Evolutionary conservation across 352 stramenopile genomes (phyloP).

Genomic region (Globisporangium spiculum): DNA sequence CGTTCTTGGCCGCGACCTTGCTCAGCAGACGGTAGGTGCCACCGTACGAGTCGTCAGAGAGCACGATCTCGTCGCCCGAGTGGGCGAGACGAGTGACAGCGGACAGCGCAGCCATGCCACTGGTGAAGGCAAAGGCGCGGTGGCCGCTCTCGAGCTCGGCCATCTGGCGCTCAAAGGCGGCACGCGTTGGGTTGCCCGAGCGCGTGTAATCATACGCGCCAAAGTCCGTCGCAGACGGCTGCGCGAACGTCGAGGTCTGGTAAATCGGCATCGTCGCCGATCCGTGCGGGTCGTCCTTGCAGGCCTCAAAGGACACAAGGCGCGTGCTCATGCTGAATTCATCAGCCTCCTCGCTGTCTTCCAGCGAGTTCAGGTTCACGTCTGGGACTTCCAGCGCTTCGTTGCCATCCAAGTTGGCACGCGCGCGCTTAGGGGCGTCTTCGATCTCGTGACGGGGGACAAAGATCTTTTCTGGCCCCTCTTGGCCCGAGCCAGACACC

Average conservation of each 20-base stretch:
- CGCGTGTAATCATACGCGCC: slow-evolving; percentile 94
- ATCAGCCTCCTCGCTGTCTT: slow-evolving; percentile 33
- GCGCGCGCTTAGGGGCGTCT: slow-evolving; percentile 37
- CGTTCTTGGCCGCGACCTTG: slow-evolving; percentile 85
- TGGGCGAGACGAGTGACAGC: slow-evolving; percentile 90
- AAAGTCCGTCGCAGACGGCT: slow-evolving; percentile 87
- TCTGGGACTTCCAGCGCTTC: slow-evolving; percentile 47
- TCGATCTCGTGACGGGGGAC: slow-evolving; percentile 67
- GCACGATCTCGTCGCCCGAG: slow-evolving; percentile 90
- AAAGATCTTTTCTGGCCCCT: slow-evolving; percentile 76
- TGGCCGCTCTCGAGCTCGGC: slow-evolving; percentile 75
- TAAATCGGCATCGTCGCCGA: slow-evolving; percentile 92
- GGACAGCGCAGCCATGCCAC: slow-evolving; percentile 95
- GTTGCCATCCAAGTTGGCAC: slow-evolving; percentile 76
- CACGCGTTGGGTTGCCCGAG: slow-evolving; percentile 92
- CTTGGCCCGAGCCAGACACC: slow-evolving; percentile 59
- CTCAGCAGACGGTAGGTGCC: slow-evolving; percentile 92
- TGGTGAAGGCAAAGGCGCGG: slow-evolving; percentile 89
- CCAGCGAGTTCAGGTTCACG: slow-evolving; percentile 29
- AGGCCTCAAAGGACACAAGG: slow-evolving; percentile 77
- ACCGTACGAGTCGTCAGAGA: slow-evolving; percentile 96
- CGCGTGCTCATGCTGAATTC: slow-evolving; percentile 72
- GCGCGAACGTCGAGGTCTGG: slow-evolving; percentile 89
- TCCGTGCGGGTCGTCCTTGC: slow-evolving; percentile 88
- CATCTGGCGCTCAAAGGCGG: slow-evolving; percentile 91